Evolutionary conservation across 2,329 filamentous ascomycete species (phyloP), one percentile per base, ranked within the genome.

Genomic region (Colletotrichum sp.): DNA sequence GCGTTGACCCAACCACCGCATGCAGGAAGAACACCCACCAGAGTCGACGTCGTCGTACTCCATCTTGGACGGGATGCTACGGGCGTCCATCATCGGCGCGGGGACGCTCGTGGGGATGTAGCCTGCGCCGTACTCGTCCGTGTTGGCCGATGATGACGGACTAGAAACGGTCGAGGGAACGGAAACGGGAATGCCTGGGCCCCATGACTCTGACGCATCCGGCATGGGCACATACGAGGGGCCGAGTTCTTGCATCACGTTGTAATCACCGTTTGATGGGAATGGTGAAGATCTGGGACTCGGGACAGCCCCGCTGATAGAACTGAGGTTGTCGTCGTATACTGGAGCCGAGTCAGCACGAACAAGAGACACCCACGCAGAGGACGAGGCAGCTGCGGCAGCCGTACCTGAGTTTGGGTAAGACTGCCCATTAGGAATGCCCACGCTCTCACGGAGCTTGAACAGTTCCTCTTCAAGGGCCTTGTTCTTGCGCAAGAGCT

Each of bases 391-490:
- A 73, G 74, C 52, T n/a, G 77, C 69, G 69, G 68, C 75, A 61
- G 72, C 71, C 82, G 77, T 86, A 86, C 86, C 84, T 81, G 85
- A 81, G 68, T 82, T 79, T 69, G 85, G 84, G 79, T 87, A 88
- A 48, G 85, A 84, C 32, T 85, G 83, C 59, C 82, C 84, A 70
- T 83, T 81, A 52, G 85, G 83, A 61, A 88, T 81, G 64, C 86
- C 86, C 80, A 89, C 82, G 77, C 81, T 85, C 78, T 89, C 85
- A 78, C 84, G 85, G 73, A 90, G 80, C 24, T 83, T 83, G 75
- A 81, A 82, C 43, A 91, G 81, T 82, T 92, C 89, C 32, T 89
- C 85, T 80, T 92, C 89, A 64, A 92, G 86, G 38, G 85, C 85
- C 79, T 87, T 87, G 82, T 91, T 91, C 76, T 86, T 86, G 77